Conservation (phyloP, 2,329 filamentous ascomycete species). For the Fusarium sp. region DNA sequence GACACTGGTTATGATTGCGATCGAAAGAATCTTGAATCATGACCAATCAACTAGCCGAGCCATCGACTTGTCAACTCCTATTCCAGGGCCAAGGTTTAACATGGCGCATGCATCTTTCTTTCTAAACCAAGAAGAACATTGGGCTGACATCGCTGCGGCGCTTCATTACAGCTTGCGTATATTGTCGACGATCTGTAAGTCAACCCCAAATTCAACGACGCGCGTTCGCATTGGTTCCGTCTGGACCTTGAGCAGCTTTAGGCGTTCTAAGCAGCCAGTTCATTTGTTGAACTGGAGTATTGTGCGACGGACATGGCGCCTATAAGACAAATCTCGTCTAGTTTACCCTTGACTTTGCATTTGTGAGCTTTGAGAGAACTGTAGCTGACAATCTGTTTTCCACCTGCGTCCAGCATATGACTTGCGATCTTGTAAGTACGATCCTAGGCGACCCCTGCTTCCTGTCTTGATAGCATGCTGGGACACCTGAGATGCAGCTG, state of each 20-base stretch:
- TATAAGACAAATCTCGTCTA: conserved; percentile 13
- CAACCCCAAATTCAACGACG: conserved; percentile 45
- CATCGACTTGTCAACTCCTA: conserved; percentile 17
- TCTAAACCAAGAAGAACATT: conserved; percentile 37
- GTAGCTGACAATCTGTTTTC: conserved; percentile 42
- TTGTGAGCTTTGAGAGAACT: conserved; percentile 24
- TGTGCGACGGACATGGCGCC: conserved; percentile 30
- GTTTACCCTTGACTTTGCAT: conserved; percentile 20
- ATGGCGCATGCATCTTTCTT: conserved; percentile 19
- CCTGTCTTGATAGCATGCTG: conserved; percentile 31
- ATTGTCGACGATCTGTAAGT: conserved; percentile 91
- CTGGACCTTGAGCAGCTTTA: conserved; percentile 15
- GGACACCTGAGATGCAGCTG: conserved; percentile 16
- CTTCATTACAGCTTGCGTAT: conserved; percentile 75
- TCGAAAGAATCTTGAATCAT: conserved; percentile 11
- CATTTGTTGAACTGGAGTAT: conserved; percentile 22
- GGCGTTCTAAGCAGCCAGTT: conserved; percentile 25
- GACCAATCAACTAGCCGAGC: conserved; percentile 23
- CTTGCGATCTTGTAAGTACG: conserved; percentile 84
- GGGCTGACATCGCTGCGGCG: conserved; percentile 48
- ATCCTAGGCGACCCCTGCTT: conserved; percentile 30
- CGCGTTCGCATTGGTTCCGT: conserved; percentile 34
- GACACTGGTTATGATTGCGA: conserved; percentile 25
- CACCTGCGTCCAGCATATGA: conserved; percentile 76
- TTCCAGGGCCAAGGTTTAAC: conserved; percentile 6